Percentiles rank a stretch among this genome's conserved stretches.
These are phyloP conservation scores for Histomonas meleagridis DNA, from an alignment of 208 protist species.

Conservation along the genomic window DNA sequence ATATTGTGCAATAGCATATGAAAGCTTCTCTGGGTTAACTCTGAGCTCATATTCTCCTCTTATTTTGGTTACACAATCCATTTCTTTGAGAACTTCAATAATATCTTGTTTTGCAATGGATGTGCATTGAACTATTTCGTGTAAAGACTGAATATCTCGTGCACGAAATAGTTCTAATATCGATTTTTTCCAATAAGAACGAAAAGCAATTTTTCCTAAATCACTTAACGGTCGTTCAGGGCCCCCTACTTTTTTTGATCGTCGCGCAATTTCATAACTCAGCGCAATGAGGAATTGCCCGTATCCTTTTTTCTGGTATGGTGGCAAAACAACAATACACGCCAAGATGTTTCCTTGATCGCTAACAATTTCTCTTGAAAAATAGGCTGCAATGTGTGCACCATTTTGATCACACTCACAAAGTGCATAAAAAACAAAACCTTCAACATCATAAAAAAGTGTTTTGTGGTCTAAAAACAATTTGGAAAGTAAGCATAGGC, in stretches of 20 bases:
- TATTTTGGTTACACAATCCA: neutral
- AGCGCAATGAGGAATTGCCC: constrained; percentile 91
- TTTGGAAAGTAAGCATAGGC: constrained; percentile 91
- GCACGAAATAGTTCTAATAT: constrained; percentile 60
- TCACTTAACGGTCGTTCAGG: constrained; percentile 96
- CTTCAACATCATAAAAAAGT: constrained; percentile 93
- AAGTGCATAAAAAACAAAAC: constrained; percentile 95
- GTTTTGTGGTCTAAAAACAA: constrained; percentile 99
- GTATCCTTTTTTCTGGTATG: constrained; percentile 63
- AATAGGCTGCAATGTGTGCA: constrained; percentile 86
- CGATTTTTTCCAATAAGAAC: constrained; percentile 56
- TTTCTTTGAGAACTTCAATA: neutral
- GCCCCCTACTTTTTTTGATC: constrained; percentile 77
- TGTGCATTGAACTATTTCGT: neutral
- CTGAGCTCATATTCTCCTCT: neutral
- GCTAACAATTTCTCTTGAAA: constrained; percentile 66
- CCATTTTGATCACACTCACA: constrained; percentile 73
- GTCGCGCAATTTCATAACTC: constrained; percentile 86
- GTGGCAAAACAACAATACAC: constrained; percentile 25
- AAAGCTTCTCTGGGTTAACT: neutral
- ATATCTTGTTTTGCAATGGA: neutral
- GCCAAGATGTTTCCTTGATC: constrained; percentile 8
- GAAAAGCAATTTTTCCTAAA: constrained; percentile 64
- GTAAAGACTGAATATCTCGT: neutral
- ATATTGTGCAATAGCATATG: neutral